Conservation (phyloP, 768 basidiomycete species). For the Podaxis sp. region DNA sequence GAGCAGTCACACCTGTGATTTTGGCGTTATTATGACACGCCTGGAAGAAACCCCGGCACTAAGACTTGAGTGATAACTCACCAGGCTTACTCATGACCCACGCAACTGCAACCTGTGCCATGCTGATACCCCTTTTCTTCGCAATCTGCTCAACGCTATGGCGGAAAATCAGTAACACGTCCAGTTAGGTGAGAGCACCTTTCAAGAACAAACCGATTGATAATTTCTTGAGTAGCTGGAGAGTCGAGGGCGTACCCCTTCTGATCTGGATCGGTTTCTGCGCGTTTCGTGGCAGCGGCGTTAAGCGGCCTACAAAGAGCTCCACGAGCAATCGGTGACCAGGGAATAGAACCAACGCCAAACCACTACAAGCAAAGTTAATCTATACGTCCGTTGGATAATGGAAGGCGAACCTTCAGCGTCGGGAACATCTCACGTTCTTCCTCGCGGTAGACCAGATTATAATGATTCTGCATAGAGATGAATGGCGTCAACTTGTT, state of each 20-base stretch:
- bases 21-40: not conserved
- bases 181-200: not conserved
- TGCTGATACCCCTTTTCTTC: constrained; percentile 48
- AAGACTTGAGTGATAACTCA: constrained; percentile 3
- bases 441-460: constrained; percentile 61
- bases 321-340: constrained; percentile 58
- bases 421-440: constrained; percentile 63
- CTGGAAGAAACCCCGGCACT: too few species aligned
- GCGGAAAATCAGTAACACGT: not conserved
- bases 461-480: constrained; percentile 69
- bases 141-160: constrained; percentile 53
- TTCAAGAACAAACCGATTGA: constrained; percentile 31
- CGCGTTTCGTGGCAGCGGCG: constrained; percentile 37
- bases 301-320: constrained; percentile 43
- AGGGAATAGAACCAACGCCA: constrained; percentile 57
- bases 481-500: constrained; percentile 61
- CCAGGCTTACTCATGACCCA: constrained; percentile 48
- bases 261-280: constrained; percentile 31
- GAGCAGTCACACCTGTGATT: not conserved
- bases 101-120: constrained; percentile 56
- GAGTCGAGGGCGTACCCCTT: constrained; percentile 21
- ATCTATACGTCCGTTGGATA: not conserved
- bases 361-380: constrained; percentile 33
- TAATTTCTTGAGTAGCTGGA: constrained; percentile 32
- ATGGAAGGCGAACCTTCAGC: constrained; percentile 36